Evolutionary conservation across 306 rosid species (phyloP).

Genomic region (Ochetophila trinervis): DNA sequence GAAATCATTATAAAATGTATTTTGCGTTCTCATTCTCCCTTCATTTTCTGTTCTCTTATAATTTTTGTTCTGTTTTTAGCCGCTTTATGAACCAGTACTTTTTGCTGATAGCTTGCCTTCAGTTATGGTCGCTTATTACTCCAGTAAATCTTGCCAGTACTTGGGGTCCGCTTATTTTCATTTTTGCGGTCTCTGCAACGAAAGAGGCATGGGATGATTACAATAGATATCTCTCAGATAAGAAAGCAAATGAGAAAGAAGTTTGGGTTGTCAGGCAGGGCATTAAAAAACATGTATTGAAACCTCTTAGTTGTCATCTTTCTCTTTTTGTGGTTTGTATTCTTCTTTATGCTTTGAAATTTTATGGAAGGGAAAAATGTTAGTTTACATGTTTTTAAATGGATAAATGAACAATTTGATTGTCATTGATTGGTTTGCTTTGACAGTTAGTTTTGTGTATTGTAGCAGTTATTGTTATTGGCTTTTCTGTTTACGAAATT

Average conservation of each 20-base stretch:
- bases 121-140: constrained; percentile 95
- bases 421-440: not conserved
- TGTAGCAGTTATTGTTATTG: not conserved
- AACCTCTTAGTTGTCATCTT: constrained; percentile 15
- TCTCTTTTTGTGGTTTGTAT: constrained; percentile 15
- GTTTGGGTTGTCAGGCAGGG: constrained; percentile 91
- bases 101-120: constrained; percentile 97
- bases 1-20: no score
- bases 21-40: not conserved
- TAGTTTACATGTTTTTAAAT: not conserved
- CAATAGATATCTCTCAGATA: constrained; percentile 89
- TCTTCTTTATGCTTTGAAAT: not conserved
- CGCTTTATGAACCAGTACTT: constrained; percentile 99
- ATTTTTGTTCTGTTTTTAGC: constrained; percentile 48
- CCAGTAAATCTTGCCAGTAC: constrained; percentile 99
- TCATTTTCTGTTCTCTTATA: constrained; percentile 18
- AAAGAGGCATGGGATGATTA: constrained; percentile 99
- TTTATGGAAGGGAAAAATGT: not conserved
- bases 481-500: not conserved
- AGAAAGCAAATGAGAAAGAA: constrained; percentile 92
- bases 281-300: constrained; percentile 68
- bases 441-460: not conserved
- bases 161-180: constrained; percentile 99
- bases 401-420: not conserved
- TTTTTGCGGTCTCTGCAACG: constrained; percentile 93